Evolutionary conservation across 768 basidiomycete genomes (phyloP).

Genomic region (Psilocybe subaeruginosa): DNA sequence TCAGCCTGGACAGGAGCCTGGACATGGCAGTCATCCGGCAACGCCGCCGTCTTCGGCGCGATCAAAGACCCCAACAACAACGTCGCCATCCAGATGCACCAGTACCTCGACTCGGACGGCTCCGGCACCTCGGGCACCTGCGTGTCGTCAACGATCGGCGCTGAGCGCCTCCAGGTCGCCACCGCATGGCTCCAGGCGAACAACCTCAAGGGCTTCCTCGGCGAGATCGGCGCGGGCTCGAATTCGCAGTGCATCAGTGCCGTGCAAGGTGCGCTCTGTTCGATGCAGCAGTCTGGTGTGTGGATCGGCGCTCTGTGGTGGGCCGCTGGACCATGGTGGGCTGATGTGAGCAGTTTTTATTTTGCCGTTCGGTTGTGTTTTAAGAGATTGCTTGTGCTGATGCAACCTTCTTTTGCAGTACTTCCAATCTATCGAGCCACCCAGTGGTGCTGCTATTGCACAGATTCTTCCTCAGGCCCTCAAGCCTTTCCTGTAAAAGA

Average conservation of each 20-base stretch:
- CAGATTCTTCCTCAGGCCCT: conserved; percentile 60
- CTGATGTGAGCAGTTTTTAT: conserved; percentile 39
- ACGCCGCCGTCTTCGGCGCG: conserved; percentile 49
- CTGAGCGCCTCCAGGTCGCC: conserved; percentile 56
- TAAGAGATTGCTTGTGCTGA: neutral
- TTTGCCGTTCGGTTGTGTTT: neutral
- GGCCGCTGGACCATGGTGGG: conserved; percentile 71
- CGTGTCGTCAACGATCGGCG: conserved; percentile 62
- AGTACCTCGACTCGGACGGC: conserved; percentile 70
- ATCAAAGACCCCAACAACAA: conserved; percentile 67
- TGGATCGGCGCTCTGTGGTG: conserved; percentile 61
- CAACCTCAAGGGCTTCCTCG: conserved; percentile 66
- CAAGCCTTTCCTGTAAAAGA: conserved; percentile 50
- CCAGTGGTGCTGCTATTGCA: conserved; percentile 55
- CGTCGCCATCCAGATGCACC: conserved; percentile 67
- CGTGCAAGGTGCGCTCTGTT: conserved; percentile 56
- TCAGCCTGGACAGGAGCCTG: conserved; percentile 62
- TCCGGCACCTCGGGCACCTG: conserved; percentile 57
- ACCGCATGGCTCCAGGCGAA: conserved; percentile 62
- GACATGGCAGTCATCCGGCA: conserved; percentile 64
- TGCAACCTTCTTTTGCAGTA: conserved; percentile 34
- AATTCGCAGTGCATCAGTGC: conserved; percentile 49
- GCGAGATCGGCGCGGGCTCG: conserved; percentile 61
- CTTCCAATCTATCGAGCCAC: conserved; percentile 66
- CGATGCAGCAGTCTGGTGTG: conserved; percentile 60